Conservation (phyloP, 108 stramenopile species). For the Nannochloropsis salina region DNA sequence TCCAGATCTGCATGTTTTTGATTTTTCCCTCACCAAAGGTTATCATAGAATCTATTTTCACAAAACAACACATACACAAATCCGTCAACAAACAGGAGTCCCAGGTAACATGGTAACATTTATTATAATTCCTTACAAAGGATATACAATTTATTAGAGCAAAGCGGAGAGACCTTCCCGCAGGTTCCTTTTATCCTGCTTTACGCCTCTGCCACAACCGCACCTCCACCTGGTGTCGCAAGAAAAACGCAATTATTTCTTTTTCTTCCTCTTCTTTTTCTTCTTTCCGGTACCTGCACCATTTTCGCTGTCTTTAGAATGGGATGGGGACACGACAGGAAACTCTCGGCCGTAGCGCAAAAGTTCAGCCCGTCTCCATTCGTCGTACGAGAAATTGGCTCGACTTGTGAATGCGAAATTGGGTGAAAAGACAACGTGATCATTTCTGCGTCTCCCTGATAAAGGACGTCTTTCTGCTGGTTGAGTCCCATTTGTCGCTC, state of each 20-base stretch:
- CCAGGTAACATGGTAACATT: no score
- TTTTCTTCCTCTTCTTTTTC: constrained; percentile 6
- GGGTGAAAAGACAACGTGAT: neutral
- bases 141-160: no score
- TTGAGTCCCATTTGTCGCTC: neutral
- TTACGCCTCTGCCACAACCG: no score
- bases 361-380: neutral
- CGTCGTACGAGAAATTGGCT: neutral
- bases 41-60: no score
- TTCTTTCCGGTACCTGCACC: neutral
- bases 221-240: no score
- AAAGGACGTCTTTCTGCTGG: neutral
- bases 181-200: no score
- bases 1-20: no score
- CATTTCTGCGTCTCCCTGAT: neutral
- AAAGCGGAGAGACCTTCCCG: no score
- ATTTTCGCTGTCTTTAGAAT: neutral
- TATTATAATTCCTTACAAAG: no score
- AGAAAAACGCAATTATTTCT: neutral
- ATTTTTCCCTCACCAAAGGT: no score
- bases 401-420: neutral
- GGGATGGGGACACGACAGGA: neutral
- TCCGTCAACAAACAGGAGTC: no score
- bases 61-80: no score
- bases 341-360: neutral